A percentile compares a stretch with the other conserved stretches of the same genome.
Conservation (phyloP, 208 protist species). For the Leishmania martiniquensis region DNA sequence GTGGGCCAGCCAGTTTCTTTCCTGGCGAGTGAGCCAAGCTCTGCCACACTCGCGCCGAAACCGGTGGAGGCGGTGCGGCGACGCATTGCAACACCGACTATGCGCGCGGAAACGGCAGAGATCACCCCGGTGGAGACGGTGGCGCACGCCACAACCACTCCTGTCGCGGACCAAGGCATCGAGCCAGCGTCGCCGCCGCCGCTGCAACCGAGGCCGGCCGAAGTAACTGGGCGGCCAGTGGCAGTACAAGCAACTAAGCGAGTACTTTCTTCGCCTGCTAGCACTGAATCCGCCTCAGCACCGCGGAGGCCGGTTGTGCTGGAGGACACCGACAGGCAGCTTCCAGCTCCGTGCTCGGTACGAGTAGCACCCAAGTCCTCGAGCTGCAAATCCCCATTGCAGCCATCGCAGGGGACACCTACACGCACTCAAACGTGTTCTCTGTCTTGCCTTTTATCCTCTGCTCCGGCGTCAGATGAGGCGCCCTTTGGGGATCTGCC, state of each 20-base stretch:
- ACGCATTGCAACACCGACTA: not conserved
- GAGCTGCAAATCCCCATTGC: not conserved
- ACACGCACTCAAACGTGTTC: not conserved
- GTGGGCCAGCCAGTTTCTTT: not conserved
- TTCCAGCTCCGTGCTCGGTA: not conserved
- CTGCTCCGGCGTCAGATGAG: not conserved
- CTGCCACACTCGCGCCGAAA: not conserved
- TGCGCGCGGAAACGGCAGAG: not conserved
- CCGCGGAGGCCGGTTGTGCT: not conserved
- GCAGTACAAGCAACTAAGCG: conserved; percentile 4
- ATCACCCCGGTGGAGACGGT: not conserved
- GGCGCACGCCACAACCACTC: not conserved
- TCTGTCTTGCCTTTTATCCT: not conserved
- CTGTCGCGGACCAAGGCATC: conserved; percentile 17
- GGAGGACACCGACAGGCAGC: not conserved
- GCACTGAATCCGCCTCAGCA: conserved; percentile 1
- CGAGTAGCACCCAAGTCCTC: not conserved
- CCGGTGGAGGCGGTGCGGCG: conserved; percentile 21
- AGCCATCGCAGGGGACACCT: not conserved
- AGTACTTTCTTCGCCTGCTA: not conserved
- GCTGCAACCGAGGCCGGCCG: not conserved
- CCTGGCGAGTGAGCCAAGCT: not conserved
- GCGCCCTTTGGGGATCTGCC: not conserved
- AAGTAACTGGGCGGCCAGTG: not conserved
- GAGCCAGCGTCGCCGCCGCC: conserved; percentile 2